A percentile compares a stretch with the other conserved stretches of the same genome.
phyloP scores from a whole-genome alignment of 768 basidiomycete species.

The Artomyces pyxidatus region DNA sequence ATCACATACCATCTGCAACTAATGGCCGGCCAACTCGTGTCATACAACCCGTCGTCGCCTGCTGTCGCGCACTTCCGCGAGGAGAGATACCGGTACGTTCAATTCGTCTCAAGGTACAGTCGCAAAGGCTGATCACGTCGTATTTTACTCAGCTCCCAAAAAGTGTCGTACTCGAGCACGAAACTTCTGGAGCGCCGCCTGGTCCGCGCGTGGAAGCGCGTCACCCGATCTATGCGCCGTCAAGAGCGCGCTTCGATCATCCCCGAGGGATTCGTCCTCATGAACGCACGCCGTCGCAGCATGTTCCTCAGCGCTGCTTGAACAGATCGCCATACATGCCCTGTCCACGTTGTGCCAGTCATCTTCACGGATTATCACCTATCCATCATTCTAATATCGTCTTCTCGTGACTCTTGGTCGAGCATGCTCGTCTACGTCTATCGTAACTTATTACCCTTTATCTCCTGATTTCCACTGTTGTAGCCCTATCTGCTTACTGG shows the following conservation, averaged over 20 bases:
- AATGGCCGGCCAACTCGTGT: not conserved
- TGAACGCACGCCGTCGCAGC: conserved; percentile 49
- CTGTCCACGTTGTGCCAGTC: not conserved
- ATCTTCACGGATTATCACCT: not conserved
- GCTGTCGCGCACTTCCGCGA: not conserved
- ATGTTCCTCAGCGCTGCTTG: not conserved
- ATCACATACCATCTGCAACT: too few species aligned
- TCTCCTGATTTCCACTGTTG: too few species aligned
- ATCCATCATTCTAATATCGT: not conserved
- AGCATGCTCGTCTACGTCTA: too few species aligned
- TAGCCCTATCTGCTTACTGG: too few species aligned
- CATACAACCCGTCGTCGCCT: not conserved
- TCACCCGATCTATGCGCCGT: conserved; percentile 46
- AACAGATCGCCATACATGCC: not conserved
- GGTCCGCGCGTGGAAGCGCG: conserved; percentile 51
- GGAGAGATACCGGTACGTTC: not conserved
- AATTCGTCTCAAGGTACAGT: not conserved
- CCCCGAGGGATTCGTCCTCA: conserved; percentile 53
- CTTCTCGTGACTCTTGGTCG: too few species aligned
- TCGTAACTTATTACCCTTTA: too few species aligned
- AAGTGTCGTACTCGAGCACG: conserved; percentile 23
- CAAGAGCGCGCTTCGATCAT: conserved; percentile 44
- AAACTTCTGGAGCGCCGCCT: conserved; percentile 52
- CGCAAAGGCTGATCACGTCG: not conserved
- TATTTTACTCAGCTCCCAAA: not conserved